Conservation (phyloP, 129 eudicot genomes). For the Escallonia rubra region DNA sequence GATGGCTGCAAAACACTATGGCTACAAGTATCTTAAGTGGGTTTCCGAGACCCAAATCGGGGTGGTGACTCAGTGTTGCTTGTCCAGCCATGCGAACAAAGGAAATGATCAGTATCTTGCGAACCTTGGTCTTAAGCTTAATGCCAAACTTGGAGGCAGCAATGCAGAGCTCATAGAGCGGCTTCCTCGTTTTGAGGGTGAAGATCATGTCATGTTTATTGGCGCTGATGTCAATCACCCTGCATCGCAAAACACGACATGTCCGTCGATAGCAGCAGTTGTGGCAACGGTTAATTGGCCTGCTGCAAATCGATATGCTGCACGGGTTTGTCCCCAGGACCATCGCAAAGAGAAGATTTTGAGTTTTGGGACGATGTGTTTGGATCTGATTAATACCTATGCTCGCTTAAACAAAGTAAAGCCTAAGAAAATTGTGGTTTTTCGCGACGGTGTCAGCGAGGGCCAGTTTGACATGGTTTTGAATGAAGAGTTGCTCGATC, state of each 20-base stretch:
- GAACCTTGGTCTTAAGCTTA: slow-evolving; percentile 66
- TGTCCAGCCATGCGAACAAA: slow-evolving; percentile 33
- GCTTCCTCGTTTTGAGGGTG: slow-evolving; percentile 33
- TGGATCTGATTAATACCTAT: slow-evolving; percentile 49
- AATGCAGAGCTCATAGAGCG: slow-evolving; percentile 41
- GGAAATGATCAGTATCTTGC: slow-evolving; percentile 59
- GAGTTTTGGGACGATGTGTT: slow-evolving; percentile 44
- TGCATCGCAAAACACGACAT: slow-evolving; percentile 19
- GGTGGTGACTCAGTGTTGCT: slow-evolving; percentile 55
- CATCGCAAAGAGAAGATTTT: slow-evolving; percentile 54
- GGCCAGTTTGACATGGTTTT: slow-evolving; percentile 76
- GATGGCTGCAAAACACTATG: too few relatives aligned
- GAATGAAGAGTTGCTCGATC: slow-evolving; percentile 45
- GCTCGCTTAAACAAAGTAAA: slow-evolving; percentile 28
- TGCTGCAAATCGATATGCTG: slow-evolving; percentile 45
- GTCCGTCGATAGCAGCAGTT: slow-evolving; percentile 71
- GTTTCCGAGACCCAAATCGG: slow-evolving; percentile 57
- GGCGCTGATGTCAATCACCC: slow-evolving; percentile 91
- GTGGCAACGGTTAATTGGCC: slow-evolving; percentile 67
- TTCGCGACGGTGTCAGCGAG: slow-evolving; percentile 79
- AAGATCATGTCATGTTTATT: slow-evolving; percentile 50
- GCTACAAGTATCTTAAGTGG: background rate
- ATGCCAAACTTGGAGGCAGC: slow-evolving; percentile 80
- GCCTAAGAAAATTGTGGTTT: slow-evolving; percentile 54
- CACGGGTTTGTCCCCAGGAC: slow-evolving; percentile 44